Evolutionary conservation across 208 protist genomes (phyloP).

Genomic region (Leishmania mexicana): DNA sequence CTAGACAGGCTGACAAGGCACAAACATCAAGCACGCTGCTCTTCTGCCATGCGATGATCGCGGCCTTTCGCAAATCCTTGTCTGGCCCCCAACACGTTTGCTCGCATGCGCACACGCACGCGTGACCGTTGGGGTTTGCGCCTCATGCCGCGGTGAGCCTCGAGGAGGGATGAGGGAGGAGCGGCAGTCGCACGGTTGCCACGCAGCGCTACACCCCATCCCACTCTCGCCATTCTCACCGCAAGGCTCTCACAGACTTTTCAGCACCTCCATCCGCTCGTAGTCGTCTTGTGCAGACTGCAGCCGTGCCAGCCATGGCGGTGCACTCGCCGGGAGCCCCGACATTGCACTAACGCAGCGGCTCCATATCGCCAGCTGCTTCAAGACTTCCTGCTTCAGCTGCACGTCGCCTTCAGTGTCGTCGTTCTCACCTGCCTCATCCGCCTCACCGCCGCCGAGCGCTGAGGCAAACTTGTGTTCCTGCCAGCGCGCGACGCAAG

Average conservation of each 20-base stretch:
- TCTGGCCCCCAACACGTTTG: background rate
- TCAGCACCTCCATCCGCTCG: slow-evolving; percentile 51
- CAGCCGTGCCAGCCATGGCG: slow-evolving; percentile 38
- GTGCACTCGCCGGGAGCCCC: slow-evolving; percentile 19
- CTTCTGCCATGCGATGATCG: background rate
- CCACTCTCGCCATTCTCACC: background rate
- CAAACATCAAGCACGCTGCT: background rate
- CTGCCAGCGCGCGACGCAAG: slow-evolving; percentile 35
- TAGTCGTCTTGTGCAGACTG: slow-evolving; percentile 50
- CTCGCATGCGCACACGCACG: background rate
- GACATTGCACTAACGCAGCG: slow-evolving; percentile 19
- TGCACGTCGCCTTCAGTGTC: slow-evolving; percentile 14
- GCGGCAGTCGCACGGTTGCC: background rate
- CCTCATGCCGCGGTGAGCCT: background rate
- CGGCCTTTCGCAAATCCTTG: background rate
- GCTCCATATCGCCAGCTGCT: slow-evolving; percentile 44
- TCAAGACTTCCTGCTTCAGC: slow-evolving; percentile 23
- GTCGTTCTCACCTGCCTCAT: background rate
- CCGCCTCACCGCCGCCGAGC: slow-evolving; percentile 7
- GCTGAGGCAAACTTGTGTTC: slow-evolving; percentile 22
- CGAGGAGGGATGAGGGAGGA: background rate
- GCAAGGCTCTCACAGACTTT: slow-evolving; percentile 10
- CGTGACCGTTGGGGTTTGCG: background rate
- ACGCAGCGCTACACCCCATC: background rate
- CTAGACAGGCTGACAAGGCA: background rate